Base-by-base conservation (phyloP, 2,329 filamentous ascomycete genomes). In the Lachnellula subtilissima region DNA sequence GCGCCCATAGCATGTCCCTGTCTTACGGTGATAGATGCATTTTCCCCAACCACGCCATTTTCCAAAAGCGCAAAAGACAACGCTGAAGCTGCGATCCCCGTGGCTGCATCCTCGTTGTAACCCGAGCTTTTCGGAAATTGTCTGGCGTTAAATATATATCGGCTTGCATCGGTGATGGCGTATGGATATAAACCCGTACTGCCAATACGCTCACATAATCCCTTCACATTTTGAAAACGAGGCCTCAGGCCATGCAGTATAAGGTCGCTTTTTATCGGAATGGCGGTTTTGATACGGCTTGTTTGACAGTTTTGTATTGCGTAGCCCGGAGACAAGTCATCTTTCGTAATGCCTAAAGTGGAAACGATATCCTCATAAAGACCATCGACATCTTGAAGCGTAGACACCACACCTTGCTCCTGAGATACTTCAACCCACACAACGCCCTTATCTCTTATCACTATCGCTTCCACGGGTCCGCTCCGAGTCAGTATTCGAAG, bases 31-130 rank as follows among this genome's bases (percentile, higher is more conserved):
- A 32, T 32, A 2, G 28, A 32, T 32, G 28, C 9, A 12, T 32
- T 32, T 4, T 32, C 28, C 9, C 28, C 28, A 12, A 32, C 28
- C 9, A 32, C 28, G 3, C 72, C 72, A n/a, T 68, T 68, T 53
- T 81, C 67, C 5, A 78, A 74, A 57, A 87, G 70, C 64, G 81
- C 85, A 51, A 75, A 72, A 22, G 75, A 72, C 58, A 88, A 68
- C 6, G 80, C 78, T 65, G 78, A 78, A 2, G 83, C 82, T 35
- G 84, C 83, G 57, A 80, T 84, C 0, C 85, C 85, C 1, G 82
- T 84, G 0, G 80, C 81, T 6, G 81, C 78, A 62, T 87, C 85
- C 65, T 85, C 80, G 19, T 80, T 66, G 3, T 65, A 66, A 9
- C 68, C 59, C 3, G 52, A 48, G 14, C 23, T 48, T 57, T 74